These are phyloP conservation scores for Fusarium euwallaceae DNA, from an alignment of 2,329 filamentous ascomycete species.

Conservation along the genomic window DNA sequence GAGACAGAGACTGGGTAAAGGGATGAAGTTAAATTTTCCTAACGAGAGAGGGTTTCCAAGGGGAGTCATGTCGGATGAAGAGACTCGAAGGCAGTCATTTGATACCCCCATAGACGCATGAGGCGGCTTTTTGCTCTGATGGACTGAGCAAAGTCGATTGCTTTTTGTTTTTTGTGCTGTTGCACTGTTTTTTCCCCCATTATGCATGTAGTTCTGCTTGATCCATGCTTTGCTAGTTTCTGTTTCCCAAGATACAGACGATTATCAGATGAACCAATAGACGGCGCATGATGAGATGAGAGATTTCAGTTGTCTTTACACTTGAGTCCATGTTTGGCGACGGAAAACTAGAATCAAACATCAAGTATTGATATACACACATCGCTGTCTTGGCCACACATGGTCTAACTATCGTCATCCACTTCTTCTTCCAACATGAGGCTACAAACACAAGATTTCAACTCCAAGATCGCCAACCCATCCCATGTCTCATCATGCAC, in stretches of 20 bases:
- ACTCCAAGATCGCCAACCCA: constrained; percentile 45
- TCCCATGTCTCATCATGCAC: constrained; percentile 42
- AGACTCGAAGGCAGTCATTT: constrained; percentile 47
- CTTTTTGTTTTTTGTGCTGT: constrained; percentile 37
- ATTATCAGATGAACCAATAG: constrained; percentile 21
- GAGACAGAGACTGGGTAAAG: background rate
- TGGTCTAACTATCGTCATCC: constrained; percentile 33
- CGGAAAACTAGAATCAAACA: background rate
- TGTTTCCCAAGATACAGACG: constrained; percentile 12
- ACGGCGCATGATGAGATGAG: constrained; percentile 5
- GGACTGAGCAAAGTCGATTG: constrained; percentile 34
- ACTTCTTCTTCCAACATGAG: constrained; percentile 15
- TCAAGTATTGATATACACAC: background rate
- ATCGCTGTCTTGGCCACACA: constrained; percentile 17
- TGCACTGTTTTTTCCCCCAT: constrained; percentile 5
- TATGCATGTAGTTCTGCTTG: constrained; percentile 9
- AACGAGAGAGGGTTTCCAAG: constrained; percentile 29
- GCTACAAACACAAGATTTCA: constrained; percentile 40
- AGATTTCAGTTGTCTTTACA: background rate
- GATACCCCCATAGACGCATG: constrained; percentile 53
- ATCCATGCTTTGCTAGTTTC: constrained; percentile 5
- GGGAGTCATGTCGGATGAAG: constrained; percentile 43
- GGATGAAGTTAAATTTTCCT: constrained; percentile 25
- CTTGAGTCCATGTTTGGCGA: background rate
- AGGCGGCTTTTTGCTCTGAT: constrained; percentile 41